phyloP scores from a whole-genome alignment of 306 rosid genomes.

The Castanea crenata region DNA sequence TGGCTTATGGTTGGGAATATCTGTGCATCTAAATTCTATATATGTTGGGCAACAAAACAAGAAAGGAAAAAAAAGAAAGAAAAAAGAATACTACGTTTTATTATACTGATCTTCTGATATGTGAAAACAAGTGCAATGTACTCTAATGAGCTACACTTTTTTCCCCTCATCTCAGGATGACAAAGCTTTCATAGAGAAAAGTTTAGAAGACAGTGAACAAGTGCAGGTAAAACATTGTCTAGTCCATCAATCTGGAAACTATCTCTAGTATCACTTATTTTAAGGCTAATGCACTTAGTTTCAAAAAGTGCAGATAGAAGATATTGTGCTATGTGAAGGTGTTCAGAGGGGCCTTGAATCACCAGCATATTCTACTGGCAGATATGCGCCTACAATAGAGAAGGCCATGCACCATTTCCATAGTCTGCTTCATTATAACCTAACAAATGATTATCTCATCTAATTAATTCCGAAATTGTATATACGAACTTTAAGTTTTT shows the following conservation, averaged over 20 bases:
- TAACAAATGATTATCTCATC: constrained; percentile 8
- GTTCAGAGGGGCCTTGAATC: constrained; percentile 87
- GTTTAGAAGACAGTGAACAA: constrained; percentile 75
- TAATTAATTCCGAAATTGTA: constrained; percentile 7
- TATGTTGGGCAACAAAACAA: neutral
- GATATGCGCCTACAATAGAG: constrained; percentile 83
- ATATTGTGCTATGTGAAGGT: constrained; percentile 69
- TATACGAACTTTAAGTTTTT: neutral
- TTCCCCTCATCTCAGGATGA: constrained; percentile 49
- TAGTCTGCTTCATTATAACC: constrained; percentile 50
- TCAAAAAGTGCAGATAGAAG: constrained; percentile 59
- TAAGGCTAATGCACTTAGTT: neutral
- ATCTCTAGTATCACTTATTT: neutral
- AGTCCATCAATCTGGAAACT: neutral
- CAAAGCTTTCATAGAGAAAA: constrained; percentile 50
- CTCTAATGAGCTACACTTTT: neutral
- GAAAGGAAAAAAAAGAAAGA: no score
- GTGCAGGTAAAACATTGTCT: constrained; percentile 64
- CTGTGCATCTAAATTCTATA: neutral
- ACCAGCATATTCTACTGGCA: constrained; percentile 64
- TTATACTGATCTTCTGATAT: neutral
- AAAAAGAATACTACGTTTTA: neutral
- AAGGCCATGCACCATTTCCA: constrained; percentile 95
- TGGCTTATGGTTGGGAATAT: neutral
- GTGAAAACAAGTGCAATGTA: neutral